Evolutionary conservation across 495 filamentous ascomycete species (phyloP).

Genomic region (Aeminium ludgeri): DNA sequence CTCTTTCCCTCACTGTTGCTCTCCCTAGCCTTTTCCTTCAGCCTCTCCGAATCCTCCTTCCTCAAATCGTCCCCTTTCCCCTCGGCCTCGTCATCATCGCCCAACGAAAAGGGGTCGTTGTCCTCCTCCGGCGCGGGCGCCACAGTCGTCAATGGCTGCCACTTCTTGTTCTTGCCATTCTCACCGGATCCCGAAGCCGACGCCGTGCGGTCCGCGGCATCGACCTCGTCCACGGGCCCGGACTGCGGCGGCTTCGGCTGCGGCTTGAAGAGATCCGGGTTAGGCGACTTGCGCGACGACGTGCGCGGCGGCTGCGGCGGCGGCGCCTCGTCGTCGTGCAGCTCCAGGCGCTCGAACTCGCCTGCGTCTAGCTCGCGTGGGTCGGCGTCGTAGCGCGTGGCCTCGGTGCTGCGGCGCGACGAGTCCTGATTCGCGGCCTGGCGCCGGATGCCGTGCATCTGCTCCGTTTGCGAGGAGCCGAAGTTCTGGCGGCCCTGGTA

Average conservation of each 20-base stretch:
- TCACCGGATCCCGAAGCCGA: conserved; percentile 24
- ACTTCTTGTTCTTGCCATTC: conserved; percentile 66
- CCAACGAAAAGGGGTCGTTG: conserved; percentile 89
- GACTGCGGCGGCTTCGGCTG: conserved; percentile 43
- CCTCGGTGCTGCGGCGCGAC: conserved; percentile 57
- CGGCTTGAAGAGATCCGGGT: conserved; percentile 66
- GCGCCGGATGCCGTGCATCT: conserved; percentile 35
- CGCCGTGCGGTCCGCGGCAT: conserved; percentile 34
- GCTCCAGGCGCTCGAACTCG: conserved; percentile 63
- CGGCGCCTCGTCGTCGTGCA: conserved; percentile 52
- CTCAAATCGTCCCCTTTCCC: conserved; percentile 52
- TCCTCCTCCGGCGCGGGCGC: conserved; percentile 76
- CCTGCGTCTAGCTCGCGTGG: conserved; percentile 79
- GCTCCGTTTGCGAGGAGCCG: conserved; percentile 24
- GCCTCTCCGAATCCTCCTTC: conserved; percentile 47
- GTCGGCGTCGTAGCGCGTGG: conserved; percentile 88
- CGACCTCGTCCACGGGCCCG: conserved; percentile 49
- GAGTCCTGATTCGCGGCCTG: conserved; percentile 34
- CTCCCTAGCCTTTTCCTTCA: conserved; percentile 30
- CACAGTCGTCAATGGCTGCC: conserved; percentile 80
- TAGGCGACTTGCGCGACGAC: conserved; percentile 45
- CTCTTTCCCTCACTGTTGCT: conserved; percentile 3
- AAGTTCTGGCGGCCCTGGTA: conserved; percentile 28
- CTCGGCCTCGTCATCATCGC: conserved; percentile 90
- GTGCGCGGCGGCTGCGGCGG: conserved; percentile 16